Conservation (phyloP, 352 stramenopile species). For the Pythium insidiosum region DNA sequence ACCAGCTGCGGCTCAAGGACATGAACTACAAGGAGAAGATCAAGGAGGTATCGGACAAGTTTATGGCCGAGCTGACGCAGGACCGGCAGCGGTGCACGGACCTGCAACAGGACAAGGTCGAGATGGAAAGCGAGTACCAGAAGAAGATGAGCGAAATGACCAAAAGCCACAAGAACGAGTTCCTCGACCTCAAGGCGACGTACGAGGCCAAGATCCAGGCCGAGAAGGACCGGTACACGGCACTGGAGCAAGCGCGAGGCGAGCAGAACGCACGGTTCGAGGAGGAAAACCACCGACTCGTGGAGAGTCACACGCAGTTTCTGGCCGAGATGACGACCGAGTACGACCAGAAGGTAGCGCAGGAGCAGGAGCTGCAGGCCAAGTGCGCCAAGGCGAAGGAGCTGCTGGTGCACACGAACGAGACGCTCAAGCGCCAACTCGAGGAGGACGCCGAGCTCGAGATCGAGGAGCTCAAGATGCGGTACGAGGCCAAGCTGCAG, state of each 20-base stretch:
- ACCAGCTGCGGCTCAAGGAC: slow-evolving; percentile 92
- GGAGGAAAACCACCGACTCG: slow-evolving; percentile 68
- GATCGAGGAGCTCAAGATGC: slow-evolving; percentile 88
- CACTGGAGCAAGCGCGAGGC: slow-evolving; percentile 65
- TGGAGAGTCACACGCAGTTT: slow-evolving; percentile 79
- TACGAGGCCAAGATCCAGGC: slow-evolving; percentile 90
- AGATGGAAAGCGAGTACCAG: slow-evolving; percentile 89
- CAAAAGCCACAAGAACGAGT: slow-evolving; percentile 80
- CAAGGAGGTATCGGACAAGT: slow-evolving; percentile 93
- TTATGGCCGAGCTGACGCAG: slow-evolving; percentile 89
- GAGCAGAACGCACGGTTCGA: slow-evolving; percentile 68
- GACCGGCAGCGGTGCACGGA: slow-evolving; percentile 88
- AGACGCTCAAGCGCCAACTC: slow-evolving; percentile 86
- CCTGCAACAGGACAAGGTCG: slow-evolving; percentile 84
- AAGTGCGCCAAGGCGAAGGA: slow-evolving; percentile 57
- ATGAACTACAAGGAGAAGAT: slow-evolving; percentile 96
- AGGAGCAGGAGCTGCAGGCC: slow-evolving; percentile 73
- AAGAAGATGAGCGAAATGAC: slow-evolving; percentile 89
- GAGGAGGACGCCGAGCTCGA: slow-evolving; percentile 93
- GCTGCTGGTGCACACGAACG: slow-evolving; percentile 79
- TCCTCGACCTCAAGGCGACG: slow-evolving; percentile 85
- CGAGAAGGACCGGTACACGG: slow-evolving; percentile 85
- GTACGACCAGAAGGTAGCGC: slow-evolving; percentile 86
- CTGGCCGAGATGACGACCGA: slow-evolving; percentile 89
- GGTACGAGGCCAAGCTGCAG: slow-evolving; percentile 88